Conservation (phyloP, 1,284 basidiomycete genomes). For the Phenoliferia sp. region DNA sequence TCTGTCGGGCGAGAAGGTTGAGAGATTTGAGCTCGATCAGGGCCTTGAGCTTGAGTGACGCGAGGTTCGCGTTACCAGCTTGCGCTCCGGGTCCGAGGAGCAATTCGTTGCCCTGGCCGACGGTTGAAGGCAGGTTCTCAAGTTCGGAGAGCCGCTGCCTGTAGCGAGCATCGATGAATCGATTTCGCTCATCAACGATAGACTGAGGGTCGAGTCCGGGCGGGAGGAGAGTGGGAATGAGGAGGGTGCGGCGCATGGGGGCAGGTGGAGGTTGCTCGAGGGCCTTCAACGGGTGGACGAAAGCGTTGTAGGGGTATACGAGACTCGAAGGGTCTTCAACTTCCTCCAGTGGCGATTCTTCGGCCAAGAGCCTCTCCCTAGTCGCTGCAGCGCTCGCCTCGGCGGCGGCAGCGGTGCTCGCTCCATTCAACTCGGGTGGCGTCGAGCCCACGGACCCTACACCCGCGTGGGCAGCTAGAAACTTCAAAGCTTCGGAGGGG, state of each 20-base stretch:
- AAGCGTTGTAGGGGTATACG: constrained; percentile 96
- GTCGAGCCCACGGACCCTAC: constrained; percentile 17
- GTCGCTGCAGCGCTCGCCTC: constrained; percentile 19
- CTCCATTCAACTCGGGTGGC: neutral
- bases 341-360: constrained; percentile 42
- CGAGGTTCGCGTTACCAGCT: constrained; percentile 23
- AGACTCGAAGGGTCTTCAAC: constrained; percentile 74
- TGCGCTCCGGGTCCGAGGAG: constrained; percentile 39
- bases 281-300: constrained; percentile 56
- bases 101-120: constrained; percentile 51
- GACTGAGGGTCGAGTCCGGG: constrained; percentile 88
- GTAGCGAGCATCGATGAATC: constrained; percentile 84
- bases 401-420: neutral
- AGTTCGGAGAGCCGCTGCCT: constrained; percentile 85
- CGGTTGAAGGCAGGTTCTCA: constrained; percentile 73
- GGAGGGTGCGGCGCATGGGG: constrained; percentile 74
- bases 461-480: constrained; percentile 16
- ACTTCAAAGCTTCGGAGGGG: constrained; percentile 31
- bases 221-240: constrained; percentile 66
- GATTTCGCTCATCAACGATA: constrained; percentile 83
- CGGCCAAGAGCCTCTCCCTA: constrained; percentile 30
- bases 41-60: constrained; percentile 66
- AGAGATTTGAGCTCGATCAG: constrained; percentile 92
- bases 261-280: constrained; percentile 35
- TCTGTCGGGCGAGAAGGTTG: constrained; percentile 86